Evolutionary conservation across 441 rosid species (phyloP), one percentile per base, ranked within the genome.

Genomic region (Adansonia gregorii): DNA sequence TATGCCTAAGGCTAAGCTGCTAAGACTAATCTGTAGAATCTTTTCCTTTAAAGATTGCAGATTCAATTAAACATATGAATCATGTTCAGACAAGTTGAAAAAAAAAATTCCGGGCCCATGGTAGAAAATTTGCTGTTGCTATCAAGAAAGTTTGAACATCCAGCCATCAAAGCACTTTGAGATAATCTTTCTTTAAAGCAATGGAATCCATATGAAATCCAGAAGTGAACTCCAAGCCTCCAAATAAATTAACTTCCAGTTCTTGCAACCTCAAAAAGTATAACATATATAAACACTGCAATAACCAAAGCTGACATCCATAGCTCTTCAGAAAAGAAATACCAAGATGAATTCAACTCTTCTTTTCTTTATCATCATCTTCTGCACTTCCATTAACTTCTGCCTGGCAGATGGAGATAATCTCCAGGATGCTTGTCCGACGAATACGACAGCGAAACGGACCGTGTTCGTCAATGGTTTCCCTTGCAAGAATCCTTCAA

Each of bases 391-490:
- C 82, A 61, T 78, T 73, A 35, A 20, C 4, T 22, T 66, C 76
- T 81, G 82, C 75, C 74, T 49, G 0, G 84, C 90, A 15, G 97
- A 92, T 49, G n/a, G 48, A 0, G 89, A 77, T 72, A 91, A 87
- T 75, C 80, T 95, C 74, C 90, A 83, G 71, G 99, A 93, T 78
- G 71, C 70, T 41, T 95, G 99, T 79, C 98, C 98, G 0, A 83
- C 97, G 0, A 84, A 86, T 41, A 54, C 79, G 20, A 76, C 77
- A 2, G 78, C 63, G 49, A 76, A 79, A 66, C 74, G 81, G 4
- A 59, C 72, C n/a, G 63, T 88, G 67, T 95, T 93, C 88, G 73
- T 95, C 76, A 92, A 93, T 24, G 97, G 99, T n/a, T 84, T 87
- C 79, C 92, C 91, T 60, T 95, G 99, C 87, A 93, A 95, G 86